Conservation (phyloP, 2,329 filamentous ascomycete species). For the Exophiala spinifera region DNA sequence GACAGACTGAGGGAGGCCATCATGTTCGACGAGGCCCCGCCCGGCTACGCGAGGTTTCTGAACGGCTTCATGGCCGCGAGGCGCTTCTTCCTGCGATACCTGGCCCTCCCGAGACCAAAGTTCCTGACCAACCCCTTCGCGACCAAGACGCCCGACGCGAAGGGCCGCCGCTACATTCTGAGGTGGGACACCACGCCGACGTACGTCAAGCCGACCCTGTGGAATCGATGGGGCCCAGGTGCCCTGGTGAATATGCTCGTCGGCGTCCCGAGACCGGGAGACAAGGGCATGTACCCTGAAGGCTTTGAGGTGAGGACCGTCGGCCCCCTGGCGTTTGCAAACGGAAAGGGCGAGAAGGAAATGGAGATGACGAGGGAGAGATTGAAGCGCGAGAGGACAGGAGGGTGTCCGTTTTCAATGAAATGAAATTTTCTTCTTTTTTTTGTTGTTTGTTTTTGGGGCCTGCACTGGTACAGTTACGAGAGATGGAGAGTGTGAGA, state of each 20-base stretch:
- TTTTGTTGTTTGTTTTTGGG: no score
- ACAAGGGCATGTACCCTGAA: constrained; percentile 44
- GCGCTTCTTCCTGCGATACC: constrained; percentile 55
- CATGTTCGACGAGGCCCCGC: constrained; percentile 50
- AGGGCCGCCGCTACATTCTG: constrained; percentile 51
- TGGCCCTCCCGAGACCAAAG: constrained; percentile 56
- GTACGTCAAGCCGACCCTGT: constrained; percentile 59
- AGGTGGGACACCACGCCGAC: constrained; percentile 63
- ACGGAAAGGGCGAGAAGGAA: constrained; percentile 52
- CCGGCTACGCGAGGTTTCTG: constrained; percentile 39
- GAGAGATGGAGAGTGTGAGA: no score
- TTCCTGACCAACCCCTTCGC: constrained; percentile 39
- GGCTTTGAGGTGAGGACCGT: constrained; percentile 56
- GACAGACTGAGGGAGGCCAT: constrained; percentile 63
- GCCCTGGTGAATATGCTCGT: constrained; percentile 50
- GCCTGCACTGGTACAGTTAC: no score
- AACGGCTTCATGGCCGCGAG: constrained; percentile 52
- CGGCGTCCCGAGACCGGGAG: constrained; percentile 48
- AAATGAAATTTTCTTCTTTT: no score
- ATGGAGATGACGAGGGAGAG: constrained; percentile 41
- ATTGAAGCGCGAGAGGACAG: constrained; percentile 38
- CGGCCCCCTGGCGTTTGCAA: constrained; percentile 56
- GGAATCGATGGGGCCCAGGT: constrained; percentile 61
- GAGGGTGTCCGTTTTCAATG: constrained; percentile 49
- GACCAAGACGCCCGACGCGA: constrained; percentile 48